These are phyloP conservation scores for Populus deltoides DNA, from an alignment of 345 rosid genomes.

Conservation along the genomic window DNA sequence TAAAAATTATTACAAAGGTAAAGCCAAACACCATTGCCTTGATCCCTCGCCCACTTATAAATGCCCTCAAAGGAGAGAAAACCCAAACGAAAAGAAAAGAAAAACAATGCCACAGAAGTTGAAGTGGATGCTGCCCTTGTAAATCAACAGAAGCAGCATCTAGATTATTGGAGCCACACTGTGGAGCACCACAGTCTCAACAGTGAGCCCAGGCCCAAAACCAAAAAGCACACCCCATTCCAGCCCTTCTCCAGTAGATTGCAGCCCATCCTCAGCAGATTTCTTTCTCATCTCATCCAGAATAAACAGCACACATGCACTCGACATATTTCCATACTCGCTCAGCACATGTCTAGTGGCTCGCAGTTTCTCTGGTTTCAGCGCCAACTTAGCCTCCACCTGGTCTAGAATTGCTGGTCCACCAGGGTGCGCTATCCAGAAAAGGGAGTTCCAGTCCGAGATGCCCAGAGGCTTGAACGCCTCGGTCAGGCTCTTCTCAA, in stretches of 20 bases:
- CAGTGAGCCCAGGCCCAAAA: conserved; percentile 83
- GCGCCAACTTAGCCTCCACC: conserved; percentile 53
- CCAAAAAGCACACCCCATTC: conserved; percentile 88
- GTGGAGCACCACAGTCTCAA: conserved; percentile 74
- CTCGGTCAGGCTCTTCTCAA: conserved; percentile 59
- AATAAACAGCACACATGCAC: conserved; percentile 74
- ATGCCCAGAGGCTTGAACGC: conserved; percentile 72
- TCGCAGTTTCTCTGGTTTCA: conserved; percentile 48
- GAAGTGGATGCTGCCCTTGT: not conserved
- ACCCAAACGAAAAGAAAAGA: not conserved
- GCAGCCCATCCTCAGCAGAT: conserved; percentile 46
- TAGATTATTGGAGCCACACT: conserved; percentile 22
- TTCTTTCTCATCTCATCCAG: conserved; percentile 77
- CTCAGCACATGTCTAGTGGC: conserved; percentile 61
- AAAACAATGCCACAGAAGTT: not conserved
- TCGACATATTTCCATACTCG: conserved; percentile 79
- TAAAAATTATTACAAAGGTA: not conserved
- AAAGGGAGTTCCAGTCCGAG: conserved; percentile 72
- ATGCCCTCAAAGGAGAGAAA: not conserved
- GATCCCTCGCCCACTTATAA: not conserved
- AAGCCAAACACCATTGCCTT: not conserved
- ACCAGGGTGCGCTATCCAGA: conserved; percentile 82
- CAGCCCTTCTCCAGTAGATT: conserved; percentile 71
- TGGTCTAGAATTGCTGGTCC: conserved; percentile 68
- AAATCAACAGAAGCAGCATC: not conserved